Evolutionary conservation across 2,329 filamentous ascomycete genomes (phyloP).

Genomic region (Truncatella angustata): DNA sequence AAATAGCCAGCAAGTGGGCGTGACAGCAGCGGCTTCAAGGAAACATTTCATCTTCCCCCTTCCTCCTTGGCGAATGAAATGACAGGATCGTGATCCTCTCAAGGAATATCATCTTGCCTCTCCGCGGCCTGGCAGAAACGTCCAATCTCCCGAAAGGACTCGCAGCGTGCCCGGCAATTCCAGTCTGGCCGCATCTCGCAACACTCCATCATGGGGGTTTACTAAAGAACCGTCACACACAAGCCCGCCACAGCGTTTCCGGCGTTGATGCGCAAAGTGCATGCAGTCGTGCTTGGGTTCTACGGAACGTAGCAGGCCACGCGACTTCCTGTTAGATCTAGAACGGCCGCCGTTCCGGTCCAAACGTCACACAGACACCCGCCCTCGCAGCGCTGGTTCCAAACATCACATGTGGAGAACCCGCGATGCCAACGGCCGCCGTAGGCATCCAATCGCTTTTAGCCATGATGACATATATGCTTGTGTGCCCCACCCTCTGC

Average conservation of each 20-base stretch:
- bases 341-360: not conserved
- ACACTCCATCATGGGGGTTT: no score
- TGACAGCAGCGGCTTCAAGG: not conserved
- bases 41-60: not conserved
- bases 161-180: not conserved
- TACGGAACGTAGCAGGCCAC: not conserved
- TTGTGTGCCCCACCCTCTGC: not conserved
- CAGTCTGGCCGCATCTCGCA: not conserved
- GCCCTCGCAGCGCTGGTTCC: not conserved
- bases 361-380: not conserved
- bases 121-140: not conserved
- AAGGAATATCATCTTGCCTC: not conserved
- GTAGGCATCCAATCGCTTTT: not conserved
- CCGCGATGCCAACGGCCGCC: not conserved
- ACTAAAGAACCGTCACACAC: not conserved
- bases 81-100: not conserved
- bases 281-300: not conserved
- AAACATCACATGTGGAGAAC: not conserved
- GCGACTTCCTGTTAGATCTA: not conserved
- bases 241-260: not conserved
- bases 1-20: not conserved
- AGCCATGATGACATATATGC: not conserved
- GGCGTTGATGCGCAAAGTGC: not conserved
- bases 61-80: slow-evolving; percentile 3
- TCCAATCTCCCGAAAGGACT: not conserved